Conservation (phyloP, 768 basidiomycete species). For the Clitopilus passeckerianus region DNA sequence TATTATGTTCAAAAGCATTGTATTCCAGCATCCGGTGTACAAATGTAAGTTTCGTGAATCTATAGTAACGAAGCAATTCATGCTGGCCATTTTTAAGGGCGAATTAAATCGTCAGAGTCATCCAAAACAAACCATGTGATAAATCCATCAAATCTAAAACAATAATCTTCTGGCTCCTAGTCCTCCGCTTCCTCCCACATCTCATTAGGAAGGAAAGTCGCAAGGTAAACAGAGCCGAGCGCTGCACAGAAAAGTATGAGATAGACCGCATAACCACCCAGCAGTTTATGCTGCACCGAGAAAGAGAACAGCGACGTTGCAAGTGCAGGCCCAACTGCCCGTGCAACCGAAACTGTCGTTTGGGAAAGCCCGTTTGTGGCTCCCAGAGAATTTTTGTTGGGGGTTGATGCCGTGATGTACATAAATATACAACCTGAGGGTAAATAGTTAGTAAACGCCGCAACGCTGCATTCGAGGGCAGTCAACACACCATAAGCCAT, state of each 20-base stretch:
- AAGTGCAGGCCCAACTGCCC: slow-evolving; percentile 44
- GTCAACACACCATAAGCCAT: slow-evolving; percentile 5
- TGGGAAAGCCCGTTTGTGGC: slow-evolving; percentile 47
- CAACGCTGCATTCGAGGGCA: not conserved
- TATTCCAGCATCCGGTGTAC: no score
- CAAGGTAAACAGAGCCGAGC: slow-evolving; percentile 23
- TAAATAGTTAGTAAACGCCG: not conserved
- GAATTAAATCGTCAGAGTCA: not conserved
- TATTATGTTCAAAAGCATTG: no score
- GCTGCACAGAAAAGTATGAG: slow-evolving; percentile 26
- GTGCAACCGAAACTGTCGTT: slow-evolving; percentile 36
- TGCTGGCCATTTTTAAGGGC: not conserved
- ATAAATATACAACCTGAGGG: slow-evolving; percentile 41
- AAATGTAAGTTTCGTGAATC: no score
- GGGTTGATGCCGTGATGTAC: slow-evolving; percentile 44
- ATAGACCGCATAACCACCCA: slow-evolving; percentile 45
- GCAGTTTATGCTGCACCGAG: slow-evolving; percentile 40
- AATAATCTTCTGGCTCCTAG: not conserved
- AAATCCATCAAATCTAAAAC: not conserved
- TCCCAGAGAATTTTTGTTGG: slow-evolving; percentile 44
- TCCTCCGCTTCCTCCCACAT: slow-evolving; percentile 24
- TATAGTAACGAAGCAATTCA: no score
- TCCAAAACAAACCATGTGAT: not conserved
- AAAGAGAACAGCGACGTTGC: slow-evolving; percentile 50
- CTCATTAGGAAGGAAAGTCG: slow-evolving; percentile 28